A percentile compares a stretch with the other conserved stretches of the same genome.
phyloP scores from a whole-genome alignment of 495 filamentous ascomycete species.

The Rhizodiscina lignyota region DNA sequence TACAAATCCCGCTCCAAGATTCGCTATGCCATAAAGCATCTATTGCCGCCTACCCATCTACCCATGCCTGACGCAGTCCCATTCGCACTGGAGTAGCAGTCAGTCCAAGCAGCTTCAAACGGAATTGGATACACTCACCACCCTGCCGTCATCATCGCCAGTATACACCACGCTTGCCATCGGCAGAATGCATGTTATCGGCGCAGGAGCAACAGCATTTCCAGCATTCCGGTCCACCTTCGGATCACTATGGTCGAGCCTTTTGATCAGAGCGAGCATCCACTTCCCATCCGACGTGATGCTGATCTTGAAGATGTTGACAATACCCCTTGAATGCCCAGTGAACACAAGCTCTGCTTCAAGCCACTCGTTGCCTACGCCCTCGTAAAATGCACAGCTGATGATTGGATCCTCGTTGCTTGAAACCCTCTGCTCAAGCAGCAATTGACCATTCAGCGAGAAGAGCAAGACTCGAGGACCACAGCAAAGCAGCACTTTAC shows the following conservation, averaged over 20 bases:
- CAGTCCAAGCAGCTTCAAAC: not conserved
- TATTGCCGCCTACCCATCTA: too few species aligned
- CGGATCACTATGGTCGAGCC: conserved; percentile 68
- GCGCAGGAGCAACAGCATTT: too few species aligned
- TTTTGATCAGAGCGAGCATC: conserved; percentile 47
- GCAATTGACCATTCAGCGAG: conserved; percentile 69
- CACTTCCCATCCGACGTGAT: conserved; percentile 32
- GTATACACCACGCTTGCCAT: conserved; percentile 78
- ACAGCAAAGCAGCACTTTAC: conserved; percentile 71
- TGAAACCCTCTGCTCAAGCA: conserved; percentile 58
- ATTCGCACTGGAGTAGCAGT: not conserved
- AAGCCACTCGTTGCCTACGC: conserved; percentile 78
- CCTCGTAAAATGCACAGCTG: conserved; percentile 87
- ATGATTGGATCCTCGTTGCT: conserved; percentile 45
- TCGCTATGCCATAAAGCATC: too few species aligned
- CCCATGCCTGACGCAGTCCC: conserved; percentile 2
- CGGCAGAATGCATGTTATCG: conserved; percentile 71
- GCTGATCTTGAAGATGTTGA: conserved; percentile 48
- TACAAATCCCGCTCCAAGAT: too few species aligned
- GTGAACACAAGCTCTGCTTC: conserved; percentile 78
- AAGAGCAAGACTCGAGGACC: conserved; percentile 60
- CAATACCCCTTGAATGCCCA: conserved; percentile 67
- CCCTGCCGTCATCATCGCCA: conserved; percentile 76
- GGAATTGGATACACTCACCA: conserved; percentile 41
- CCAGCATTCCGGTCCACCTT: conserved; percentile 59